These are phyloP conservation scores for Nannochloropsis gaditana DNA, from an alignment of 108 stramenopile genomes.

Conservation along the genomic window DNA sequence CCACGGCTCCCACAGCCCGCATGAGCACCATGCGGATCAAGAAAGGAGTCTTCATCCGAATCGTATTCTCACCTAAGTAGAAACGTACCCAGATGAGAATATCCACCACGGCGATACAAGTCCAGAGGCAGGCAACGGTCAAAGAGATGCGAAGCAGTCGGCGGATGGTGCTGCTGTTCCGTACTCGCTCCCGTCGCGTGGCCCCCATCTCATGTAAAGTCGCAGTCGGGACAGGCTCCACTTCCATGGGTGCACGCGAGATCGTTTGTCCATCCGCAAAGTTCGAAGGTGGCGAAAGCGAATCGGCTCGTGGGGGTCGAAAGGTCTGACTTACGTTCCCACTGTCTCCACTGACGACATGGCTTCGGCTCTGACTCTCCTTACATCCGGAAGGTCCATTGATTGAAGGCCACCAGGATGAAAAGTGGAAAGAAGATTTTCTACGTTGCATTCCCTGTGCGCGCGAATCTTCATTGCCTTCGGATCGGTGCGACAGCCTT, in stretches of 20 bases:
- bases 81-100: background rate
- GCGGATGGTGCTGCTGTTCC: conserved; percentile 14
- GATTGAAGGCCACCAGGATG: background rate
- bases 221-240: background rate
- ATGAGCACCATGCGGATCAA: conserved; percentile 2
- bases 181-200: background rate
- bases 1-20: background rate
- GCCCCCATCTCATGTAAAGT: background rate
- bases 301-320: background rate
- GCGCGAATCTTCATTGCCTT: background rate
- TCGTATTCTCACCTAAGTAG: background rate
- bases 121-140: background rate
- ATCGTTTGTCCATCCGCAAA: background rate
- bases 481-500: background rate
- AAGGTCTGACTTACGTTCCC: background rate
- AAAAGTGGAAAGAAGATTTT: background rate
- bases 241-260: background rate
- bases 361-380: background rate
- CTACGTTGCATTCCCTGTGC: background rate
- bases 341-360: background rate
- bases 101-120: background rate
- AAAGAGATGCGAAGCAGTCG: background rate
- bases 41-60: background rate
- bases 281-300: background rate
- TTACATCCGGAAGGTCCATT: background rate